Percentiles rank a stretch among this genome's conserved stretches.
Evolutionary conservation across 352 stramenopile species (phyloP).

Genomic region (Plasmopara viticola): DNA sequence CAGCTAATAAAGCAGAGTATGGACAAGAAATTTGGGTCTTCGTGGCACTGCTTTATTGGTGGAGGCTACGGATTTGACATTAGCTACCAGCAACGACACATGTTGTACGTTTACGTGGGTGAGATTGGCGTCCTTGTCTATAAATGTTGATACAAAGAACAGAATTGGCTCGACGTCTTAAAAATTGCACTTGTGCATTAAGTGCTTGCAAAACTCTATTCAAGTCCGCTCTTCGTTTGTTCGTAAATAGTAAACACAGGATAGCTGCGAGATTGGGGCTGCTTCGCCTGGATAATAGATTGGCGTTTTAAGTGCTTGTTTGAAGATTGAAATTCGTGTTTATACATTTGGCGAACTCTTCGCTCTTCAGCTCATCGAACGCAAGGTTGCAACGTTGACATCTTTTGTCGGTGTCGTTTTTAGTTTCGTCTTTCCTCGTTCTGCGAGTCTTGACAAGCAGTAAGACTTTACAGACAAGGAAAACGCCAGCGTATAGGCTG

Average conservation of each 20-base stretch:
- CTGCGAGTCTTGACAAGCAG: constrained; percentile 19
- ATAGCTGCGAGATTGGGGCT: constrained; percentile 10
- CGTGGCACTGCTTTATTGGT: constrained; percentile 94
- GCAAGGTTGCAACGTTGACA: constrained; percentile 24
- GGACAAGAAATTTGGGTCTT: constrained; percentile 96
- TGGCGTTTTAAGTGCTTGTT: constrained; percentile 12
- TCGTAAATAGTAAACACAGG: background rate
- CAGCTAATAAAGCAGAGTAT: constrained; percentile 94
- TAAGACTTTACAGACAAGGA: constrained; percentile 25
- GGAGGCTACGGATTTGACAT: constrained; percentile 96
- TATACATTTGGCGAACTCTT: constrained; percentile 29
- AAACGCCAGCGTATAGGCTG: constrained; percentile 39
- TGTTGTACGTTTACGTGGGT: constrained; percentile 93
- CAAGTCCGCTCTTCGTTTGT: too few relatives aligned
- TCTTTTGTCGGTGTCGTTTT: constrained; percentile 10
- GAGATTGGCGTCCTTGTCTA: constrained; percentile 93
- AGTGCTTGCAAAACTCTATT: background rate
- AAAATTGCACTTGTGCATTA: background rate
- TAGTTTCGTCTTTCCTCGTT: constrained; percentile 1
- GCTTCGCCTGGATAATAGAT: constrained; percentile 11
- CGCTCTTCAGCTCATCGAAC: constrained; percentile 30
- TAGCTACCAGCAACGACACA: constrained; percentile 93
- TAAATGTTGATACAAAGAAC: constrained; percentile 79
- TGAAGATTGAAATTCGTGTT: constrained; percentile 2
- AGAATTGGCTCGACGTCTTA: background rate